Percentiles rank a stretch among this genome's conserved stretches.
These are phyloP conservation scores for Pseudogymnoascus sp. DNA, from an alignment of 2,329 filamentous ascomycete species.

Conservation along the genomic window DNA sequence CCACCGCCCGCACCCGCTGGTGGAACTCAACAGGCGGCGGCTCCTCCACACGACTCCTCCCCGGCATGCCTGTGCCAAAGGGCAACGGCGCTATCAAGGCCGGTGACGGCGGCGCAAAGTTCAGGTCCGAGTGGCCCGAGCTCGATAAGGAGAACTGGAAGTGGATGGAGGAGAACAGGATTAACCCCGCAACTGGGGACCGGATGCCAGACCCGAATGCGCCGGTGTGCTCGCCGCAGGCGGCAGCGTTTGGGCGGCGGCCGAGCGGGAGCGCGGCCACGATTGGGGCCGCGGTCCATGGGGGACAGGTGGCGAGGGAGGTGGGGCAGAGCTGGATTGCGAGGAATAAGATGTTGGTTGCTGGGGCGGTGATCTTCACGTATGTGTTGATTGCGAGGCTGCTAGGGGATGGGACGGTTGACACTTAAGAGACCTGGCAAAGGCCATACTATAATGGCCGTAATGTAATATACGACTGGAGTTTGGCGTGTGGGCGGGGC, in stretches of 20 bases:
- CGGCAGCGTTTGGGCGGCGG: conserved; percentile 56
- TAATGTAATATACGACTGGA: conserved; percentile 3
- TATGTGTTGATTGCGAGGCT: conserved; percentile 79
- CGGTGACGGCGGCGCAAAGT: conserved; percentile 88
- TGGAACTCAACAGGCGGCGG: conserved; percentile 96
- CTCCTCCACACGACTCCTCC: conserved; percentile 48
- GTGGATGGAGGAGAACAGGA: conserved; percentile 78
- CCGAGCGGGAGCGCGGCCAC: conserved; percentile 48
- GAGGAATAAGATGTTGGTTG: conserved; percentile 70
- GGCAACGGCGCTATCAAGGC: conserved; percentile 76
- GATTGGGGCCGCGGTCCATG: conserved; percentile 65
- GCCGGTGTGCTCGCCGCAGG: conserved; percentile 51
- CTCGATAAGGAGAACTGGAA: conserved; percentile 82
- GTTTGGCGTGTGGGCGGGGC: background rate
- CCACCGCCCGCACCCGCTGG: conserved; percentile 76
- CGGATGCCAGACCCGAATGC: conserved; percentile 46
- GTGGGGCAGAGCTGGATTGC: conserved; percentile 77
- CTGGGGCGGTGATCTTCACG: conserved; percentile 62
- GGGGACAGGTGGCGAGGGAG: conserved; percentile 65
- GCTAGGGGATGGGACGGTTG: conserved; percentile 34
- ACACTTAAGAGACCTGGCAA: background rate
- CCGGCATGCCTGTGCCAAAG: conserved; percentile 46
- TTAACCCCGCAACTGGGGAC: conserved; percentile 71
- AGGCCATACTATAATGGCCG: background rate
- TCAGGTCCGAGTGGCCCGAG: conserved; percentile 83